Percentiles rank a stretch among this genome's conserved stretches.
Evolutionary conservation across 768 basidiomycete genomes (phyloP).

Genomic region (Chiua virens): DNA sequence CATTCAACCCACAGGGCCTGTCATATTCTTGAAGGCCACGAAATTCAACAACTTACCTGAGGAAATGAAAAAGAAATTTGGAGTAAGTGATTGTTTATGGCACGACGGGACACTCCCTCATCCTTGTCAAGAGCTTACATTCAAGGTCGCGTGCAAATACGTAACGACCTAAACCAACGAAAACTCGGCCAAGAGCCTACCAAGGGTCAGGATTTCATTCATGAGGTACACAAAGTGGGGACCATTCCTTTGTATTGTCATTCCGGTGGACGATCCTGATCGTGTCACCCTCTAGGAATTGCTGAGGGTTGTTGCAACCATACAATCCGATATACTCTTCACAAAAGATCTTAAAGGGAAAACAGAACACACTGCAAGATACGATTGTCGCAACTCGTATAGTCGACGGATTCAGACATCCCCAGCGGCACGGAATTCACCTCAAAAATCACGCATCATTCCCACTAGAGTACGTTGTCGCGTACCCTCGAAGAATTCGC

Average conservation of each 20-base stretch:
- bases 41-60: constrained; percentile 87
- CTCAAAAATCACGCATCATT: constrained; percentile 80
- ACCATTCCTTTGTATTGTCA: not conserved
- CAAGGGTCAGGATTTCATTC: constrained; percentile 70
- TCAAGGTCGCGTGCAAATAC: constrained; percentile 77
- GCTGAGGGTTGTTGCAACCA: constrained; percentile 56
- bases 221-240: constrained; percentile 62
- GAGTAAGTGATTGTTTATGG: constrained; percentile 45
- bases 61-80: constrained; percentile 59
- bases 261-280: not conserved
- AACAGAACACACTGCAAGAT: constrained; percentile 77
- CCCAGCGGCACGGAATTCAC: constrained; percentile 67
- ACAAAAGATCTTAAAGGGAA: constrained; percentile 72
- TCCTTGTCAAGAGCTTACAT: constrained; percentile 54
- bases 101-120: not conserved
- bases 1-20: constrained; percentile 27
- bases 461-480: constrained; percentile 66
- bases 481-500: not conserved
- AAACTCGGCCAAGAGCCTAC: constrained; percentile 74
- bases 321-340: constrained; percentile 64
- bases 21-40: constrained; percentile 47
- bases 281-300: constrained; percentile 54
- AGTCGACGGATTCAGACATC: constrained; percentile 75
- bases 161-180: constrained; percentile 73
- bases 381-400: constrained; percentile 75